Evolutionary conservation across 2,329 filamentous ascomycete species (phyloP), one percentile per base, ranked within the genome.

Genomic region (Colletotrichum falcatum): DNA sequence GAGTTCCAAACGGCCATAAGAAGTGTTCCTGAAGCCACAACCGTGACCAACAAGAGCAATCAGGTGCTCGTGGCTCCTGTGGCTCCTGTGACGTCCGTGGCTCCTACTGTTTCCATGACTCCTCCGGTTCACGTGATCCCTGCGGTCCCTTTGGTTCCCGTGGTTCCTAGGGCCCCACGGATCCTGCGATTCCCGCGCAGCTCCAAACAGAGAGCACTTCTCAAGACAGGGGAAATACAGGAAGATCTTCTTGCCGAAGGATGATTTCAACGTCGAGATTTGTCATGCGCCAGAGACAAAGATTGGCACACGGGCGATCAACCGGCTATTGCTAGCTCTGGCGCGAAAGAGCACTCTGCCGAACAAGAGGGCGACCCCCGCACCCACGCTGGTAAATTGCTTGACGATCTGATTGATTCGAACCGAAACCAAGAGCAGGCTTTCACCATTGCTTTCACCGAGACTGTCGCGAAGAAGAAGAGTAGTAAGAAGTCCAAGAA

Each of bases 401-500:
- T 62, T 23, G 60, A 62, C 26, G 33, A 28, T 12, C 23, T 64
- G 49, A 46, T 56, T n/a, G 61, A 64, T 46, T 49, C 44, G 26
- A 30, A 3, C 20, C 37, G 1, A 5, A 14, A 5, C 6, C 26
- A 59, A 20, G 55, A 28, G 20, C 5, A 20, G 8, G 23, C 12
- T n/a, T 7, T 23, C 8, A 33, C 16, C 3, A 9, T 26, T 33
- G 14, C 14, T 6, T 5, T 20, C 16, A 7, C 23, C 14, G 55
- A 39, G 3, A 23, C 5, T 6, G 14, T 33, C 23, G 33, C 46
- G 6, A 48, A 64, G 65, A 48, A 64, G 56, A 54, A 64, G 20
- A 74, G 72, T 12, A 75, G 71, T 59, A 78, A 75, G 33, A 73
- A 73, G n/a, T 65, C 71, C 44, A 77, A 74, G 63, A 78, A 76